phyloP scores from a whole-genome alignment of 2,329 filamentous ascomycete species.

The Exserohilum rostratum region DNA sequence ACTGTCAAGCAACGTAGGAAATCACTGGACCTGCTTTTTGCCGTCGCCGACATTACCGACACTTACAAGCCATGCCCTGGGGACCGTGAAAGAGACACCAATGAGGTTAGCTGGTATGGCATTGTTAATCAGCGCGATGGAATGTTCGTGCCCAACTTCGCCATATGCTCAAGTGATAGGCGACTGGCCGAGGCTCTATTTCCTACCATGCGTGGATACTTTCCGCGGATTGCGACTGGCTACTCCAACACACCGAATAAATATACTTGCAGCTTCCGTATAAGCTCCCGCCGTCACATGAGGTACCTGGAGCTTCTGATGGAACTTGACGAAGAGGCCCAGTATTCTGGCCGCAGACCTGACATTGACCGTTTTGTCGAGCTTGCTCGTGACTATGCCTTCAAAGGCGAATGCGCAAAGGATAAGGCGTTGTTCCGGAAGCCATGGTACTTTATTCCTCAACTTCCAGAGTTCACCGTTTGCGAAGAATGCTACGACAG shows the following conservation, averaged over 20 bases:
- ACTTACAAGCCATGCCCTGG: slow-evolving; percentile 64
- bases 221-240: slow-evolving; percentile 52
- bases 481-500: slow-evolving; percentile 88
- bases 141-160: slow-evolving; percentile 71
- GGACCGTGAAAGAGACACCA: slow-evolving; percentile 55
- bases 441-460: slow-evolving; percentile 79
- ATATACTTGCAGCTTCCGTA: slow-evolving; percentile 73
- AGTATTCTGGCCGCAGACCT: slow-evolving; percentile 45
- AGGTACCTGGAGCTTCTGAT: slow-evolving; percentile 64
- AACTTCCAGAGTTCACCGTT: slow-evolving; percentile 77
- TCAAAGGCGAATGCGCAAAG: slow-evolving; percentile 64
- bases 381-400: slow-evolving; percentile 59
- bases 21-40: slow-evolving; percentile 72
- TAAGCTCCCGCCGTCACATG: slow-evolving; percentile 62
- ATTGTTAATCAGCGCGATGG: slow-evolving; percentile 71
- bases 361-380: slow-evolving; percentile 68
- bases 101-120: slow-evolving; percentile 72
- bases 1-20: slow-evolving; percentile 72
- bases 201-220: slow-evolving; percentile 72
- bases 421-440: slow-evolving; percentile 67
- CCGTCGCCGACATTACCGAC: slow-evolving; percentile 68
- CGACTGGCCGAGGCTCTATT: slow-evolving; percentile 74
- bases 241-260: slow-evolving; percentile 48
- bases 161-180: slow-evolving; percentile 76
- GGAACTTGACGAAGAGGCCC: slow-evolving; percentile 56